Conservation (phyloP, 2,329 filamentous ascomycete genomes). For the Colletotrichum lentis region DNA sequence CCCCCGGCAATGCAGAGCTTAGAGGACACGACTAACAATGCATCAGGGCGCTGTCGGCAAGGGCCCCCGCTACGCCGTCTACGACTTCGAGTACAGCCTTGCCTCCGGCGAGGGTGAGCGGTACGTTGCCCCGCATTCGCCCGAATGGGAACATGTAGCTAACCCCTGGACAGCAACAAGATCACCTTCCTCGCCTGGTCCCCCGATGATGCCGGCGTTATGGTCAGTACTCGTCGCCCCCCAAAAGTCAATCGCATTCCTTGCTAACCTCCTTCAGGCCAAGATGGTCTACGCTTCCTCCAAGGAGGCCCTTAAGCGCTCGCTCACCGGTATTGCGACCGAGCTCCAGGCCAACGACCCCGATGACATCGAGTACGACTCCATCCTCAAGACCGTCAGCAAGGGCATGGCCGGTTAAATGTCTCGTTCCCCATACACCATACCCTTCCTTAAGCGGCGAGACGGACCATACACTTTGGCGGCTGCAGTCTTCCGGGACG, state of each 20-base stretch:
- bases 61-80: slow-evolving; percentile 84
- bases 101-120: slow-evolving; percentile 76
- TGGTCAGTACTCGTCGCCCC: slow-evolving; percentile 63
- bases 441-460: slow-evolving; percentile 32
- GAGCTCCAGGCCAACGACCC: slow-evolving; percentile 86
- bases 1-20: slow-evolving; percentile 20
- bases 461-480: slow-evolving; percentile 40
- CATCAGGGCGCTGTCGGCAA: slow-evolving; percentile 65
- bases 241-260: not conserved
- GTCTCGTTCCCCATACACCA: slow-evolving; percentile 14
- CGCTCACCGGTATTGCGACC: slow-evolving; percentile 76
- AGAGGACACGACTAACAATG: slow-evolving; percentile 15
- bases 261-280: slow-evolving; percentile 62
- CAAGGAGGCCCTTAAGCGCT: slow-evolving; percentile 84
- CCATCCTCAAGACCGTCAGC: slow-evolving; percentile 72
- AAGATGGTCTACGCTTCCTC: slow-evolving; percentile 93
- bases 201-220: slow-evolving; percentile 80
- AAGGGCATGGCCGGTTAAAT: slow-evolving; percentile 65
- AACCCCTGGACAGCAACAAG: slow-evolving; percentile 67
- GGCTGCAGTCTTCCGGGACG: slow-evolving; percentile 40
- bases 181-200: slow-evolving; percentile 82
- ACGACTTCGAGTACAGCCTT: slow-evolving; percentile 82
- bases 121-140: slow-evolving; percentile 51
- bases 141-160: slow-evolving; percentile 19
- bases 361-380: slow-evolving; percentile 82